phyloP scores from a whole-genome alignment of 1,284 basidiomycete species.

The Bjerkandera adusta region DNA sequence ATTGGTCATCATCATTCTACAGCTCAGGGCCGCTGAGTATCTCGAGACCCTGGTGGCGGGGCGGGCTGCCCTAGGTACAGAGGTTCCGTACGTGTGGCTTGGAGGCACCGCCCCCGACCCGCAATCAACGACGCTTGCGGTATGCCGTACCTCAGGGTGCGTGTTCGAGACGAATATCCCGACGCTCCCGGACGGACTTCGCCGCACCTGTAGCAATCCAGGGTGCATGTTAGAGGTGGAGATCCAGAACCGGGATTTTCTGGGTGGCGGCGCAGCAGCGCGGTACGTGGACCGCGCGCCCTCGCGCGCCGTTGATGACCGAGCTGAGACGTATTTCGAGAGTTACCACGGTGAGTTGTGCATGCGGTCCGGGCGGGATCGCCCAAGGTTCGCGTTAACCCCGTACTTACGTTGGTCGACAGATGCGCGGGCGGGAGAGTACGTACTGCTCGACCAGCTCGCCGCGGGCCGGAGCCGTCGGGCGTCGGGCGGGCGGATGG shows the following conservation, averaged over 20 bases:
- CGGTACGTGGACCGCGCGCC: slow-evolving; percentile 46
- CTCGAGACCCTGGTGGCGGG: slow-evolving; percentile 34
- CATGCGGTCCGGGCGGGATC: neutral
- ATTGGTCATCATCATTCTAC: neutral
- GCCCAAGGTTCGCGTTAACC: neutral
- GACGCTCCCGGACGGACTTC: slow-evolving; percentile 36
- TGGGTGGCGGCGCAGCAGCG: slow-evolving; percentile 33
- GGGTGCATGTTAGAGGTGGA: slow-evolving; percentile 42
- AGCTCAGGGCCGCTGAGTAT: slow-evolving; percentile 42
- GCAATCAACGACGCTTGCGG: slow-evolving; percentile 32
- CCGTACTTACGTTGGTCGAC: slow-evolving; percentile 1
- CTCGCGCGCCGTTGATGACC: slow-evolving; percentile 56
- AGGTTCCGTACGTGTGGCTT: slow-evolving; percentile 21
- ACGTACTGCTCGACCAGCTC: slow-evolving; percentile 43
- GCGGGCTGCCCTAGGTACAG: slow-evolving; percentile 8
- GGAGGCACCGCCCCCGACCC: slow-evolving; percentile 11
- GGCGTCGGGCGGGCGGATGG: slow-evolving; percentile 35
- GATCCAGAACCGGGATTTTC: slow-evolving; percentile 28
- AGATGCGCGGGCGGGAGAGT: slow-evolving; percentile 43
- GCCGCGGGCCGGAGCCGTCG: slow-evolving; percentile 22
- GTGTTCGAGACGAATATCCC: slow-evolving; percentile 54
- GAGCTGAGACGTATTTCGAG: slow-evolving; percentile 45
- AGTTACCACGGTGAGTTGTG: slow-evolving; percentile 41
- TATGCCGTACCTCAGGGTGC: slow-evolving; percentile 45
- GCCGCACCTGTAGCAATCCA: slow-evolving; percentile 27